Evolutionary conservation across 148 eudicot genomes (phyloP).

Genomic region (Rhododendron simsii): DNA sequence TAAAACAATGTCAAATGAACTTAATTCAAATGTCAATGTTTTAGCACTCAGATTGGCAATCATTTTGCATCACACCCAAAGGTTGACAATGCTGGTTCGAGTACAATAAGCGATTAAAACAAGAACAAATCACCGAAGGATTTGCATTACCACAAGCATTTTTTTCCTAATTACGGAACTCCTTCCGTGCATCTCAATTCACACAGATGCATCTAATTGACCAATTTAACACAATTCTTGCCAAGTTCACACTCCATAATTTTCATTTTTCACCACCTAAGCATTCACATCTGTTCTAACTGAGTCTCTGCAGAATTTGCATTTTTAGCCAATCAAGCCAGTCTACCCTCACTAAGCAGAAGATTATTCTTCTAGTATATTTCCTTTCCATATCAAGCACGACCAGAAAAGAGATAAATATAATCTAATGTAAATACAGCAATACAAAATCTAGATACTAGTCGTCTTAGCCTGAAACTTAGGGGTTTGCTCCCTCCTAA

Average conservation of each 20-base stretch:
- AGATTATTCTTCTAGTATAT: not conserved
- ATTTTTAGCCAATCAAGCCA: not conserved
- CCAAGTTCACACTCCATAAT: not conserved
- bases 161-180: not conserved
- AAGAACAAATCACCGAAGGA: not conserved
- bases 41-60: not conserved
- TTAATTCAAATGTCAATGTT: not conserved
- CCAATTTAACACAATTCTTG: not conserved
- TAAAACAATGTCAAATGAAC: not conserved
- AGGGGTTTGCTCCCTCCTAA: too few species aligned
- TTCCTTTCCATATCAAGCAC: not conserved
- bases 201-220: not conserved
- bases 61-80: not conserved
- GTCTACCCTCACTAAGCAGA: not conserved
- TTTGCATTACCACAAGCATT: not conserved
- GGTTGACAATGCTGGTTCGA: not conserved
- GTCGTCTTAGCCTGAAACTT: too few species aligned
- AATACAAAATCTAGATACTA: too few species aligned
- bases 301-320: not conserved
- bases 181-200: not conserved
- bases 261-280: too few species aligned
- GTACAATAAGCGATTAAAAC: not conserved
- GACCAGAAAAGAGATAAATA: not conserved
- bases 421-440: too few species aligned
- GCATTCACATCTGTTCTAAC: not conserved